phyloP scores from a whole-genome alignment of 108 stramenopile genomes.

The Cyclostephanos invisitatus region DNA sequence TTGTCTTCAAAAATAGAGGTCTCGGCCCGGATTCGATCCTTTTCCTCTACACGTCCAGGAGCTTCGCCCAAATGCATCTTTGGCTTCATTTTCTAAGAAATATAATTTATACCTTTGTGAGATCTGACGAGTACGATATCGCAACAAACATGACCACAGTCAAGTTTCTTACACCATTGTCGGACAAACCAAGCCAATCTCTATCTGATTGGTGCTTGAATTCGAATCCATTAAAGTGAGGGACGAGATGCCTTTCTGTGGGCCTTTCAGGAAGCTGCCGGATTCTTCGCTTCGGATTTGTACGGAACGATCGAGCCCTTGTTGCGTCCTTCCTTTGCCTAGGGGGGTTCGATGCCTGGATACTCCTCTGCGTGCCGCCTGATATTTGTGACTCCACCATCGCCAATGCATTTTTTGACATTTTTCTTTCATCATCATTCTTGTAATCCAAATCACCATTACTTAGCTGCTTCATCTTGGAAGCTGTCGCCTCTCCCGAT shows the following conservation, averaged over 20 bases:
- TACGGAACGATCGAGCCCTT: conserved; percentile 14
- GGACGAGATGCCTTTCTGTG: conserved; percentile 37
- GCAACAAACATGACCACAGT: neutral
- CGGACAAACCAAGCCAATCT: conserved; percentile 56
- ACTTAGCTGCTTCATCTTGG: conserved; percentile 21
- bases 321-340: conserved; percentile 12
- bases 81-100: conserved; percentile 21
- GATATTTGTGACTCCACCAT: conserved; percentile 3
- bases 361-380: neutral
- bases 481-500: conserved; percentile 9
- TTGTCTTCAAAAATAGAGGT: conserved; percentile 16
- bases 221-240: conserved; percentile 59
- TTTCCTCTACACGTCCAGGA: conserved; percentile 8
- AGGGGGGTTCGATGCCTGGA: conserved; percentile 6
- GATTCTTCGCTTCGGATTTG: neutral
- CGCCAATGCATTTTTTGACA: conserved; percentile 29
- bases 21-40: conserved; percentile 23
- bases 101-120: conserved; percentile 8
- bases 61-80: conserved; percentile 29
- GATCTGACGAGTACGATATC: conserved; percentile 3
- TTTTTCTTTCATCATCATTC: conserved; percentile 25
- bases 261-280: conserved; percentile 11
- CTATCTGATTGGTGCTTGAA: conserved; percentile 52
- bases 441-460: conserved; percentile 18
- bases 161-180: conserved; percentile 21